Conservation (phyloP, 768 basidiomycete species). For the Cystobasidiopsis lactophilus region DNA sequence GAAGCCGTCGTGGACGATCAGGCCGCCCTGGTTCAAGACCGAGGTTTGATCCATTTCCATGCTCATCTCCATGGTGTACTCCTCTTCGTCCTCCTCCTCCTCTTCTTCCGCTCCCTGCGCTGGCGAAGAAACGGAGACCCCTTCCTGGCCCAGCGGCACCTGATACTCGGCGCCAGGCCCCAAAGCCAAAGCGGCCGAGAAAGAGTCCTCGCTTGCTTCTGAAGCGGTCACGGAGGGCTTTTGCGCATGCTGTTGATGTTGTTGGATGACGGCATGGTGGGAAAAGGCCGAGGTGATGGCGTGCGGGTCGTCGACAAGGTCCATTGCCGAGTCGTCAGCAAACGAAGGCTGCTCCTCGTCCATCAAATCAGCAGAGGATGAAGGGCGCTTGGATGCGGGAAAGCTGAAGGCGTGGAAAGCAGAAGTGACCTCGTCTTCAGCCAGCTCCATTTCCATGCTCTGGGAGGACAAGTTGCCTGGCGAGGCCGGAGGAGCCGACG, state of each 20-base stretch:
- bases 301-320: background rate
- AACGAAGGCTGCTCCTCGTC: background rate
- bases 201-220: background rate
- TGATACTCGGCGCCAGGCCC: background rate
- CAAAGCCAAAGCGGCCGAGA: too few relatives aligned
- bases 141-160: background rate
- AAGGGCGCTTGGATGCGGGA: slow-evolving; percentile 9
- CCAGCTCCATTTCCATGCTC: slow-evolving; percentile 12
- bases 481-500: background rate
- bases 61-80: slow-evolving; percentile 9
- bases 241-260: background rate
- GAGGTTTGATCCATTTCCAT: background rate
- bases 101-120: background rate
- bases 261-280: background rate
- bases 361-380: background rate
- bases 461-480: too few relatives aligned
- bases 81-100: background rate
- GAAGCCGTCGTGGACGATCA: background rate
- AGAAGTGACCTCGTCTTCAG: slow-evolving; percentile 9
- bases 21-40: background rate
- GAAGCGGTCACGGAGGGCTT: background rate
- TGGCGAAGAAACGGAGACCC: background rate
- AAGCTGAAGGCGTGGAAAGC: slow-evolving; percentile 11
- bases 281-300: slow-evolving; percentile 8
- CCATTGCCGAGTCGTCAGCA: slow-evolving; percentile 4